A percentile compares a stretch with the other conserved stretches of the same genome.
phyloP scores from a whole-genome alignment of 495 filamentous ascomycete genomes.

The Aspergillus cavernicola region DNA sequence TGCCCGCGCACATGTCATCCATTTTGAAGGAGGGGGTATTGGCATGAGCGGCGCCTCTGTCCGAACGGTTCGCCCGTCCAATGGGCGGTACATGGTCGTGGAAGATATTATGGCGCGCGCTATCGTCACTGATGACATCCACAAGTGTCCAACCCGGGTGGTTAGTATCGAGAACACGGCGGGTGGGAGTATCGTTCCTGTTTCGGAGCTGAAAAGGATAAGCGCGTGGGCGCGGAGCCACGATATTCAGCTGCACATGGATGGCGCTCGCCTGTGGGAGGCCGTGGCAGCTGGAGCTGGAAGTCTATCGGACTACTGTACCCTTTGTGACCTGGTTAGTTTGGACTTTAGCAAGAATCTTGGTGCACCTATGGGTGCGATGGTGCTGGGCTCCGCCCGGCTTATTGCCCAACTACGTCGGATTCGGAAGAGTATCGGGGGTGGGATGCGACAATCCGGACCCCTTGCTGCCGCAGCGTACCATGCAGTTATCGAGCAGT shows the following conservation, averaged over 20 bases:
- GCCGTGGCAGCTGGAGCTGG: not conserved
- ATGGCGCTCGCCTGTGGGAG: not conserved
- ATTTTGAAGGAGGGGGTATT: not conserved
- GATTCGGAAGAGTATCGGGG: not conserved
- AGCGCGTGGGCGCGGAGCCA: not conserved
- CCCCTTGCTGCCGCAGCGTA: not conserved
- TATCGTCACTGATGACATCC: not conserved
- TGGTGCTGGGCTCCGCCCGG: not conserved
- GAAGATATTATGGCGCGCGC: not conserved
- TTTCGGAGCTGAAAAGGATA: not conserved
- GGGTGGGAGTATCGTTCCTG: not conserved
- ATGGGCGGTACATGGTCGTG: not conserved
- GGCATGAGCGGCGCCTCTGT: slow-evolving; percentile 1
- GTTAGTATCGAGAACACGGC: slow-evolving; percentile 1
- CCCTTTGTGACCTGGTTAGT: not conserved
- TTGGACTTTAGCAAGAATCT: slow-evolving; percentile 3
- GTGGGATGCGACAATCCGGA: not conserved
- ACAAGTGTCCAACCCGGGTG: not conserved
- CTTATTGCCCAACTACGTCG: not conserved
- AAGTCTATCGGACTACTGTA: not conserved
- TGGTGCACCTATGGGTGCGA: slow-evolving; percentile 1
- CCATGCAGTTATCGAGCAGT: not conserved
- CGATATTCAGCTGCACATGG: not conserved
- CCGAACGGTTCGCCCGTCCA: not conserved
- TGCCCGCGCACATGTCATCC: not conserved